A percentile compares a stretch with the other conserved stretches of the same genome.
Evolutionary conservation across 2,329 filamentous ascomycete species (phyloP).

Genomic region (Alternaria arbusti): DNA sequence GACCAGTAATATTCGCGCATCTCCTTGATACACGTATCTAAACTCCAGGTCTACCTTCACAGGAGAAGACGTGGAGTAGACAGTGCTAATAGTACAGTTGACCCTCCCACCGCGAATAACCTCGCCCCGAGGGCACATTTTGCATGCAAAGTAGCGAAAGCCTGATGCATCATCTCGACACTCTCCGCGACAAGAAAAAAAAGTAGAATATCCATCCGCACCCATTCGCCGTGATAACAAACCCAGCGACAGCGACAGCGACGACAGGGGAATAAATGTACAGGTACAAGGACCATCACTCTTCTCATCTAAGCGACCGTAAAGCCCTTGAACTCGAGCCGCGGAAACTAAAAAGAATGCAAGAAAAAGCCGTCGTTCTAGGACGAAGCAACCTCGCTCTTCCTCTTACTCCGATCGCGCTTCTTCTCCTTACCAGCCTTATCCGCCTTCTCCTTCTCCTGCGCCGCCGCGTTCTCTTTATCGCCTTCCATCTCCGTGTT

Average conservation of each 20-base stretch:
- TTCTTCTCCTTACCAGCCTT: conserved; percentile 35
- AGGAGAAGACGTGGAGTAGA: too few relatives aligned
- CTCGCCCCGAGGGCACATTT: too few relatives aligned
- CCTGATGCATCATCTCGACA: too few relatives aligned
- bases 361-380: too few relatives aligned
- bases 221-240: not conserved
- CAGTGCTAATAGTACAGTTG: too few relatives aligned
- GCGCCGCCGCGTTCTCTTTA: conserved; percentile 29
- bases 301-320: too few relatives aligned
- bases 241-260: not conserved
- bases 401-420: conserved; percentile 43
- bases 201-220: not conserved
- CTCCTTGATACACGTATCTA: not conserved
- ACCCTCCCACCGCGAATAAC: too few relatives aligned
- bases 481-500: conserved; percentile 41
- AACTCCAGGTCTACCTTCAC: too few relatives aligned
- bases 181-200: not conserved
- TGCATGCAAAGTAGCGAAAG: too few relatives aligned
- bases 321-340: not conserved
- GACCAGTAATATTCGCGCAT: not conserved
- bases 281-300: not conserved
- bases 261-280: not conserved
- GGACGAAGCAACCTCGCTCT: conserved; percentile 37
- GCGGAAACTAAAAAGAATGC: too few relatives aligned
- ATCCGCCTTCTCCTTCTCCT: conserved; percentile 15